Conservation (phyloP, 768 basidiomycete species). For the Tylopilus felleus region DNA sequence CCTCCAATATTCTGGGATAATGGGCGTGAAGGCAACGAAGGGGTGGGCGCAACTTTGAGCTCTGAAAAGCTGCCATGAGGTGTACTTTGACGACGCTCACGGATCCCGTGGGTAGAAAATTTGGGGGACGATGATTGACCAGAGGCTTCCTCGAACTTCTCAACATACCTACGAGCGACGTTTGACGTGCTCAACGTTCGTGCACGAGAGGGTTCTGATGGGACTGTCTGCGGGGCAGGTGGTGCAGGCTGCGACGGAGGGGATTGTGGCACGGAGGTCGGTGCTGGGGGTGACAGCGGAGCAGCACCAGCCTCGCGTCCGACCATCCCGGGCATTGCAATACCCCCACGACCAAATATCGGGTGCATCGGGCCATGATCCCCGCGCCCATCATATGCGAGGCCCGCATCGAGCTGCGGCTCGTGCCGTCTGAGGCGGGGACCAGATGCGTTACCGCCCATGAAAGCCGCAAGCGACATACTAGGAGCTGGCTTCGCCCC, state of each 20-base stretch:
- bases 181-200: conserved; percentile 37
- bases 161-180: conserved; percentile 32
- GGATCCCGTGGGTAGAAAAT: conserved; percentile 24
- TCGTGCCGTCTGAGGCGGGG: conserved; percentile 70
- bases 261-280: conserved; percentile 3
- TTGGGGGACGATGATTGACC: conserved; percentile 32
- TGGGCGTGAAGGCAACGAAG: conserved; percentile 12
- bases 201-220: conserved; percentile 20
- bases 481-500: conserved; percentile 38
- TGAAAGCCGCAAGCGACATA: conserved; percentile 80
- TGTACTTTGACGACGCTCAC: conserved; percentile 53
- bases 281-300: conserved; percentile 5
- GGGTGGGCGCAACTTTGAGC: conserved; percentile 13
- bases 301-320: conserved; percentile 12
- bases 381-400: conserved; percentile 63
- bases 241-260: not conserved
- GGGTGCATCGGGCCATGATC: conserved; percentile 61
- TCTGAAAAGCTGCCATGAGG: conserved; percentile 29
- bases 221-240: conserved; percentile 2
- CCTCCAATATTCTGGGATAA: conserved; percentile 21
- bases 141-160: conserved; percentile 38
- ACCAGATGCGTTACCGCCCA: conserved; percentile 73
- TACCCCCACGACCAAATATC: conserved; percentile 68
- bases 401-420: conserved; percentile 65
- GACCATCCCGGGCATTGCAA: conserved; percentile 74